Conservation (phyloP, 768 basidiomycete genomes). For the Leccinum variicolor region DNA sequence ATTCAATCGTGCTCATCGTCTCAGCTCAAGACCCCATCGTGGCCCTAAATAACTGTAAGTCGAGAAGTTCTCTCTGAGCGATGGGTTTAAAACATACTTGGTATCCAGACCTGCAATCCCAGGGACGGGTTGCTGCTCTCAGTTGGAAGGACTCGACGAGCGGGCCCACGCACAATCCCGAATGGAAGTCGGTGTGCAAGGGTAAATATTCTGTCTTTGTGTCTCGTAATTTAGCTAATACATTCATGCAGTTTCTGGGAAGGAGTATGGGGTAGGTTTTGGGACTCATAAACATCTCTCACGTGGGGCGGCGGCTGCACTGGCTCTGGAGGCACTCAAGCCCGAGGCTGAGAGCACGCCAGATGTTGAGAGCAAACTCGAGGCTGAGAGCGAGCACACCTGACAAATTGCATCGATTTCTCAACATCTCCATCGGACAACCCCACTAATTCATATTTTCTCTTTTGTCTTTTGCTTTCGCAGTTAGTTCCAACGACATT, state of each 20-base stretch:
- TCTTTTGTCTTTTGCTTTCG: not conserved
- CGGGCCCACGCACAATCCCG: constrained; percentile 43
- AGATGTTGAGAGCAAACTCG: constrained; percentile 15
- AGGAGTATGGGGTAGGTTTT: constrained; percentile 45
- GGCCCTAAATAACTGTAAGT: constrained; percentile 42
- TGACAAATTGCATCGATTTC: constrained; percentile 7
- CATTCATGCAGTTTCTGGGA: constrained; percentile 44
- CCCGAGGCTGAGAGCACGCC: constrained; percentile 14
- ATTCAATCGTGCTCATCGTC: constrained; percentile 12
- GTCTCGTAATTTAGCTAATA: constrained; percentile 13
- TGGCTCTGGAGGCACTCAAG: constrained; percentile 37
- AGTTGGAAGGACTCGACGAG: constrained; percentile 51
- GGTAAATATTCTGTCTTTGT: constrained; percentile 35
- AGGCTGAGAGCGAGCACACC: constrained; percentile 17
- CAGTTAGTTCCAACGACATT: not conserved
- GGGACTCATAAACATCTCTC: constrained; percentile 51
- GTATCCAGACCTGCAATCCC: constrained; percentile 51
- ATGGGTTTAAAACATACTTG: not conserved
- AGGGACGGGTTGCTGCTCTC: constrained; percentile 39
- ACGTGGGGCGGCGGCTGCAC: constrained; percentile 38
- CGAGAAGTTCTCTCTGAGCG: not conserved
- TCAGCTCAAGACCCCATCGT: constrained; percentile 29
- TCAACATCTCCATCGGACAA: not conserved
- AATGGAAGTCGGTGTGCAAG: constrained; percentile 61
- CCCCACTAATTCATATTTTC: not conserved